A percentile compares a stretch with the other conserved stretches of the same genome.
These are phyloP conservation scores for Blastobotrys indianensis DNA, from an alignment of 1,139 yeast species.

Conservation along the genomic window DNA sequence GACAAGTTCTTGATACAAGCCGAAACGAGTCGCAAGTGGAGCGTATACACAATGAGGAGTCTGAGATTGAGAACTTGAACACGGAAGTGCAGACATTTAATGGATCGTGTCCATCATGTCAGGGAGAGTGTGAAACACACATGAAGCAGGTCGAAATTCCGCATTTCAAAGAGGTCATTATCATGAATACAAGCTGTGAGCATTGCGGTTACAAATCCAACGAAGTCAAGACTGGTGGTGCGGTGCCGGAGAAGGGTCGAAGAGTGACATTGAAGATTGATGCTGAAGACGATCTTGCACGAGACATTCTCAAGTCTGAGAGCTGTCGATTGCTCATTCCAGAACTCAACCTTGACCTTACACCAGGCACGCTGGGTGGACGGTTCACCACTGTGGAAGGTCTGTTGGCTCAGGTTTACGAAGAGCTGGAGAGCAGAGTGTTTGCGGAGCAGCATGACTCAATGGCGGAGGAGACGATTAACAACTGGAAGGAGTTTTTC, in stretches of 20 bases:
- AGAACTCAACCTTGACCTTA: constrained; percentile 82
- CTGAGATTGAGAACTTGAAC: constrained; percentile 74
- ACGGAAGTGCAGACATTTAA: constrained; percentile 90
- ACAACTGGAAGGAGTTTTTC: constrained; percentile 78
- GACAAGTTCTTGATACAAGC: constrained; percentile 4
- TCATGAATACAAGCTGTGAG: constrained; percentile 93
- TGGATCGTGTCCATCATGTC: constrained; percentile 91
- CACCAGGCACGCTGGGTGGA: constrained; percentile 97
- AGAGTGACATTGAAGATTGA: constrained; percentile 68
- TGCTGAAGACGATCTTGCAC: constrained; percentile 87
- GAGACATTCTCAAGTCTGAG: constrained; percentile 93
- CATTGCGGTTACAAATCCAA: constrained; percentile 94
- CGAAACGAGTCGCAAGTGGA: constrained; percentile 26
- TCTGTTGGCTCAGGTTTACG: constrained; percentile 76
- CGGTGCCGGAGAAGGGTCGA: constrained; percentile 80
- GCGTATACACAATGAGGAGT: constrained; percentile 33
- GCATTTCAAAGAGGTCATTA: constrained; percentile 93
- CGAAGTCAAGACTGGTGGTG: constrained; percentile 98
- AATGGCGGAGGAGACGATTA: constrained; percentile 71
- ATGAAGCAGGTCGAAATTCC: constrained; percentile 97
- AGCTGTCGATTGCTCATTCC: constrained; percentile 84
- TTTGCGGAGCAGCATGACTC: constrained; percentile 86
- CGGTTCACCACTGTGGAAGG: constrained; percentile 97
- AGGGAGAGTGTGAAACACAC: constrained; percentile 70
- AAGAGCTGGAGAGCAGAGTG: constrained; percentile 81